Conservation (phyloP, 192 early-diverging fungal genomes). For the Coemansia sp. region DNA sequence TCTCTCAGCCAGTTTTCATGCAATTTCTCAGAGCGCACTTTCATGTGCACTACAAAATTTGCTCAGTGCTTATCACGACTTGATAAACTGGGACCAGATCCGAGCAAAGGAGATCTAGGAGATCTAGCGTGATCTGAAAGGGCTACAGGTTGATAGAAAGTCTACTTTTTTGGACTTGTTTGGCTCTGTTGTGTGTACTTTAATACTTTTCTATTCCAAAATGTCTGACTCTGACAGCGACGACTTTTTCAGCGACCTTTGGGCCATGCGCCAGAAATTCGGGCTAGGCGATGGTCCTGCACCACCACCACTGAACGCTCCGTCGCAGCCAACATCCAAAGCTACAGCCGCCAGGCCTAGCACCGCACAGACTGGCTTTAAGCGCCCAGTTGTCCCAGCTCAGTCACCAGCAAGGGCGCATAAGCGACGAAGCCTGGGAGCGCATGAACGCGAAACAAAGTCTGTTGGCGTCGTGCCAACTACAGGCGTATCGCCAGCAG, state of each 20-base stretch:
- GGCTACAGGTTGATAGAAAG: no score
- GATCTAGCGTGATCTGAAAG: no score
- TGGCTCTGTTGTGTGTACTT: background rate
- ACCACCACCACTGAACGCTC: background rate
- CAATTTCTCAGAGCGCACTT: no score
- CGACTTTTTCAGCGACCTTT: conserved; percentile 45
- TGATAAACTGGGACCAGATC: no score
- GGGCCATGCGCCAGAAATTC: conserved; percentile 28
- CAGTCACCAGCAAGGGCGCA: background rate
- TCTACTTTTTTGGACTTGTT: no score
- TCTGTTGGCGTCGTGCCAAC: background rate
- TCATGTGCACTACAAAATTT: no score
- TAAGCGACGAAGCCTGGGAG: background rate
- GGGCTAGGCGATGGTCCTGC: conserved; percentile 7
- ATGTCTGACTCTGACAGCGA: conserved; percentile 47
- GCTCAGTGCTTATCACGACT: no score
- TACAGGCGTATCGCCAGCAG: conserved; percentile 25
- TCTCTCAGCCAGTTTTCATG: no score
- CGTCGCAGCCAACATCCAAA: background rate
- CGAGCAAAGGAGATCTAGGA: no score
- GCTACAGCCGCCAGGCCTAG: background rate
- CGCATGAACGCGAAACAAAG: background rate
- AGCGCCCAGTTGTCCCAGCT: background rate
- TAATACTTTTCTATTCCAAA: background rate
- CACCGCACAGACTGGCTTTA: background rate